Evolutionary conservation across 2,329 filamentous ascomycete genomes (phyloP), one percentile per base, ranked within the genome.

Genomic region (Thelonectria blattea): DNA sequence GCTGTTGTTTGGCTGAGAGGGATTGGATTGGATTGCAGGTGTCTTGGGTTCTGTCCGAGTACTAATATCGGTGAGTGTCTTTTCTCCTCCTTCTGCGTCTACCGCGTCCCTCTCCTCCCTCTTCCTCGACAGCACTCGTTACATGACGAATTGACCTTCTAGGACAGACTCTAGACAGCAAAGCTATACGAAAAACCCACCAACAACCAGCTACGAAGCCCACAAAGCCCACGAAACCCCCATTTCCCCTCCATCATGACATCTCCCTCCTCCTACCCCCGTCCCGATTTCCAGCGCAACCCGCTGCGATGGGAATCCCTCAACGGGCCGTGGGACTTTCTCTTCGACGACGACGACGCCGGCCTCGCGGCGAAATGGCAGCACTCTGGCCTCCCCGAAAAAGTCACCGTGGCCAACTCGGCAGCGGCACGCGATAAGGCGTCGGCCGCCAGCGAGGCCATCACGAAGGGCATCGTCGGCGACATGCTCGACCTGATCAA

Each of bases 281-380:
- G 88, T 56, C 87, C 88, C 1, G 87, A 90, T 74, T 90, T 89
- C 72, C 71, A 83, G 55, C 85, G 87, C 56, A 73, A 76, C 32
- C 70, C 78, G 24, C 79, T 88, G 27, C 80, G 77, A 47, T 90
- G 88, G 88, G 72, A 76, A 42, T 84, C 83, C 1, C 81, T 90
- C 48, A 85, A 90, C 64, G 87, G 87, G 1, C 75, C 80, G 6
- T 90, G 88, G 88, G 78, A 81, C 58, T 87, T 90, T 67, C 72
- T 85, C 48, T 90, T 89, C 61, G 88, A 91, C 71, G 88, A 90
- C 68, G 76, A 82, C 51, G 86, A 90, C 67, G 71, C 80, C 46
- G 88, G 88, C 0, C 75, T 86, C 2, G 59, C 68, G 4, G 71
- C 81, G 24, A 68, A 73, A 43, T 90, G 87, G 87, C 82, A 87